A percentile compares a stretch with the other conserved stretches of the same genome.
phyloP scores from a whole-genome alignment of 73 alveolate species.

The Halteria grandinella region DNA sequence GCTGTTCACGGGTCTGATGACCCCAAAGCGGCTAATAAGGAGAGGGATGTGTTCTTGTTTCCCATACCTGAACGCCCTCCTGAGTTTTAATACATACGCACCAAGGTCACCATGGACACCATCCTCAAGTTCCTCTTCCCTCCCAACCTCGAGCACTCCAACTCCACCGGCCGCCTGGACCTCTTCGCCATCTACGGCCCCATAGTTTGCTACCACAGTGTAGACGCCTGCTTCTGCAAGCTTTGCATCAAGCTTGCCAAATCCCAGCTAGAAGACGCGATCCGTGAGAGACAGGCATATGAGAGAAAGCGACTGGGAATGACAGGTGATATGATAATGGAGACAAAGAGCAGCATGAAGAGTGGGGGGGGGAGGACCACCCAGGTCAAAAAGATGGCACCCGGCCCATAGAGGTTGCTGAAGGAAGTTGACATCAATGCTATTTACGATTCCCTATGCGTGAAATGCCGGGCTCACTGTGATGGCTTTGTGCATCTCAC shows the following conservation, averaged over 20 bases:
- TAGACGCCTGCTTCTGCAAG: constrained; percentile 88
- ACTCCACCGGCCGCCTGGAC: constrained; percentile 94
- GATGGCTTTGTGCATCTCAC: constrained; percentile 87
- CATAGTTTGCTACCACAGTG: constrained; percentile 85
- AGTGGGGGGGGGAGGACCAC: constrained; percentile 32
- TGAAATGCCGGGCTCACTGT: constrained; percentile 84
- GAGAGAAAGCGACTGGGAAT: constrained; percentile 75
- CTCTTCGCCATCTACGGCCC: constrained; percentile 96
- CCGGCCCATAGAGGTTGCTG: constrained; percentile 75
- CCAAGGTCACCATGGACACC: constrained; percentile 83
- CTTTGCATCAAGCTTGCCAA: constrained; percentile 82
- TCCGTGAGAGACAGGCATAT: constrained; percentile 45
- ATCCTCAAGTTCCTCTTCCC: constrained; percentile 92
- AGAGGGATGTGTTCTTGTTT: constrained; percentile 91
- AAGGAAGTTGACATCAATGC: constrained; percentile 73
- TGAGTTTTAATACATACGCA: constrained; percentile 84
- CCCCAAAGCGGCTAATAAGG: constrained; percentile 92
- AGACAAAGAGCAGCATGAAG: constrained; percentile 11
- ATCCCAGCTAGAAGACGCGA: constrained; percentile 70
- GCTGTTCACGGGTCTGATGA: constrained; percentile 93
- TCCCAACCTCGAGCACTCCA: constrained; percentile 95
- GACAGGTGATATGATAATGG: constrained; percentile 14
- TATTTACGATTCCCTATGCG: constrained; percentile 72
- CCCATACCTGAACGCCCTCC: constrained; percentile 95
- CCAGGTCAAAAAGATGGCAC: constrained; percentile 57